Evolutionary conservation across 129 eudicot species (phyloP).

Genomic region (Ambrosia artemisiifolia): DNA sequence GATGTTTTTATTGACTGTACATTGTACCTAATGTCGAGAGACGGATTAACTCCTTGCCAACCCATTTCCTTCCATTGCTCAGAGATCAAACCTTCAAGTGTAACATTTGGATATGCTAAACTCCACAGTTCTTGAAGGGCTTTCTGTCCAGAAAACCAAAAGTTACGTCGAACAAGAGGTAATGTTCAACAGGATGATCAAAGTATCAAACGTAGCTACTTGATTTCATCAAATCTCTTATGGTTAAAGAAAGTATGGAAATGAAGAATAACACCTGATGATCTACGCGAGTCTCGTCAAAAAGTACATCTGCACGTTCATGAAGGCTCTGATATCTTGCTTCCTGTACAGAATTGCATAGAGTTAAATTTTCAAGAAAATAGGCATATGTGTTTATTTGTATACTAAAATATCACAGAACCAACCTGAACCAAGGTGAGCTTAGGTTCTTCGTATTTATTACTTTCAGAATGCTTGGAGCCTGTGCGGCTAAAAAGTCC

Average conservation of each 20-base stretch:
- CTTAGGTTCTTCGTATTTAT: constrained; percentile 33
- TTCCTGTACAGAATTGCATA: constrained; percentile 45
- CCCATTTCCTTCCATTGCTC: constrained; percentile 97
- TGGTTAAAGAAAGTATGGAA: not conserved
- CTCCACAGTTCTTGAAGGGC: constrained; percentile 65
- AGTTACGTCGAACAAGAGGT: constrained; percentile 16
- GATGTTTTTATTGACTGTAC: not conserved
- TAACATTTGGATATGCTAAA: constrained; percentile 54
- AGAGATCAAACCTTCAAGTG: constrained; percentile 63
- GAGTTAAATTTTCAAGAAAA: not conserved
- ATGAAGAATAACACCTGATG: constrained; percentile 56
- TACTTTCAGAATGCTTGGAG: constrained; percentile 57
- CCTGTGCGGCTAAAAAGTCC: constrained; percentile 72
- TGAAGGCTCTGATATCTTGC: constrained; percentile 58
- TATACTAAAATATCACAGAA: not conserved
- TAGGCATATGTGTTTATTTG: not conserved
- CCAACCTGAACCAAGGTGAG: constrained; percentile 54
- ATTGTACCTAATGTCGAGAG: constrained; percentile 53
- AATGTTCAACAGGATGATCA: not conserved
- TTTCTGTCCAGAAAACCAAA: constrained; percentile 49
- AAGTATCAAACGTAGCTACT: not conserved
- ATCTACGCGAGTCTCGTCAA: constrained; percentile 62
- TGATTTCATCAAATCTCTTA: not conserved
- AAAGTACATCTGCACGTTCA: constrained; percentile 58
- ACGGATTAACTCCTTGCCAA: constrained; percentile 84